Evolutionary conservation across 2,329 filamentous ascomycete species (phyloP), one percentile per base, ranked within the genome.

Genomic region (Phialocephala sp.): DNA sequence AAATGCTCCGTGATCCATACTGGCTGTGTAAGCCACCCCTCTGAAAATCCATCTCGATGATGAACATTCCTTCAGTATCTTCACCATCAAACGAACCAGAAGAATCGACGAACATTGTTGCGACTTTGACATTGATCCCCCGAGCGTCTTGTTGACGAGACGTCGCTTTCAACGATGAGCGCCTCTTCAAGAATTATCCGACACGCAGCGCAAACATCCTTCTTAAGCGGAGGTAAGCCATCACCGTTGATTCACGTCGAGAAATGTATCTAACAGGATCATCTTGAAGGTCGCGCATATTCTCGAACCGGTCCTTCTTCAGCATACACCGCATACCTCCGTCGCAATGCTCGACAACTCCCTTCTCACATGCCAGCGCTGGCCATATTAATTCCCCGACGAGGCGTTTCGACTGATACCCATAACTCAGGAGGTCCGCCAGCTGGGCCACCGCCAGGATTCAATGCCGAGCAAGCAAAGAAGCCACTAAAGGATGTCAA

Each of bases 381-480:
- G 71, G 85, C 86, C 55, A 79, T 89, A 41, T 77, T 89, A 65
- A 81, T 89, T 62, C 86, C 87, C 20, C 75, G 82, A 65, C 84
- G 87, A 74, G 77, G 78, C 72, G 80, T 88, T 72, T 82, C 84
- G 56, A 90, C 87, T 72, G 86, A 89, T 65, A 83, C 85, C 69
- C 85, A 87, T 76, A 81, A 81, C 63, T 77, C 83, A 61, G 80
- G 83, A 66, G 65, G 56, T 2, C 55, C 63, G 39, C 79, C 83
- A 60, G 80, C 80, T 62, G 85, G 83, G 63, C 89, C 89, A 32
- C 89, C 89, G 62, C 89, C 89, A 36, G 89, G 89, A 41, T 92
- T 91, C 80, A 90, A 90, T 77, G 80, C 88, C 24, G 84, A 90
- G 71, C 80, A 90, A 77, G 89, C 89, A 12, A 89, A 88, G 80